These are phyloP conservation scores for Phytophthora brassicae DNA, from an alignment of 352 stramenopile species.

Conservation along the genomic window DNA sequence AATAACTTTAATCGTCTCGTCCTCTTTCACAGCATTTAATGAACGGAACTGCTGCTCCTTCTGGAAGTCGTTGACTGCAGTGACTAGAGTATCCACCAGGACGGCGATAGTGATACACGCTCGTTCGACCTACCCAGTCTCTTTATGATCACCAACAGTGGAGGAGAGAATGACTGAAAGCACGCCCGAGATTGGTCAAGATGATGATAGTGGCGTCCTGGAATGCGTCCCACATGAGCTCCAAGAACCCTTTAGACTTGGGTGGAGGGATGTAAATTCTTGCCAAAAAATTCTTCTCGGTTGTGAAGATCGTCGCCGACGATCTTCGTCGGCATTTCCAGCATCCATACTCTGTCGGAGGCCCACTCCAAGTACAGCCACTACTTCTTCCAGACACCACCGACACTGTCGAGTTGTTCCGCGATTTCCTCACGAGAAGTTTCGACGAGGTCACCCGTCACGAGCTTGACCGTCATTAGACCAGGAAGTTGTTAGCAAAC, in stretches of 20 bases:
- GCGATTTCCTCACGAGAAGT: conserved; percentile 7
- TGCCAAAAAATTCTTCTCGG: conserved; percentile 55
- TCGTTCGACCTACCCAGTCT: conserved; percentile 87
- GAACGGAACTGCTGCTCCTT: too few species aligned
- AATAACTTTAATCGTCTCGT: too few species aligned
- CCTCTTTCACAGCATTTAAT: too few species aligned
- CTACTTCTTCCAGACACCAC: too few species aligned
- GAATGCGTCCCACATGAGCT: conserved; percentile 89
- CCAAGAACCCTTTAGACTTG: conserved; percentile 55
- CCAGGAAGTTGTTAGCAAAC: too few species aligned
- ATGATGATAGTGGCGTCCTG: conserved; percentile 91
- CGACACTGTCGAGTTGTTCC: conserved; percentile 7
- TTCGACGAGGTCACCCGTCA: conserved; percentile 13
- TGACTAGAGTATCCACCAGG: conserved; percentile 86
- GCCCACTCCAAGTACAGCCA: too few species aligned
- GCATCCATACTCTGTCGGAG: too few species aligned
- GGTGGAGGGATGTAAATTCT: conserved; percentile 66
- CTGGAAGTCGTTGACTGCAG: conserved; percentile 87
- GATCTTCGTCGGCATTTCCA: too few species aligned
- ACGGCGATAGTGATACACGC: conserved; percentile 89
- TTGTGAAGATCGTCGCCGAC: too few species aligned
- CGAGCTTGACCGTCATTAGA: conserved; percentile 3
- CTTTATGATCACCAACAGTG: conserved; percentile 50
- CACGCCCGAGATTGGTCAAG: conserved; percentile 78
- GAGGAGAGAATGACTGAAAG: conserved; percentile 78